Base-by-base conservation (phyloP, 176 grass and related monocot species). In the Cocos nucifera region DNA sequence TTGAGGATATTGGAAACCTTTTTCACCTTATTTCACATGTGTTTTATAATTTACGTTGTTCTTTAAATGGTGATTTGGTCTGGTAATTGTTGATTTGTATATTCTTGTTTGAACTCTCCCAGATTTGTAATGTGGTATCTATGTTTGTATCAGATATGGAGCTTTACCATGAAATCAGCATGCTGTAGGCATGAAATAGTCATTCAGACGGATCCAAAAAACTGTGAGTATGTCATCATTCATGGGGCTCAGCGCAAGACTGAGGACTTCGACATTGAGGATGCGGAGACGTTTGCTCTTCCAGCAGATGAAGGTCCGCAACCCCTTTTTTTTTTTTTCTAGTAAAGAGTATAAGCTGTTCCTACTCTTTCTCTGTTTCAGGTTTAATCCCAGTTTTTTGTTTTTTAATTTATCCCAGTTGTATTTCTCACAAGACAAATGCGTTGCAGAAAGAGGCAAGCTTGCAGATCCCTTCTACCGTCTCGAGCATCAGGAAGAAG, bases 141-240 rank as follows among this genome's bases (percentile, higher is more conserved):
- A 56, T 68, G 22, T 57, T 56, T 73, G 0, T 72, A 3, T 49
- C 53, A 97, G 92, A 92, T 98, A 92, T 98, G 87, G 93, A 92
- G 81, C 73, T 98, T 92, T 74, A 98, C 84, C 17, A 98, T 98
- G 93, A 98, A 98, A 59, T 85, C 93, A 26, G 84, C 93, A 28
- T 98, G 93, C 63, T 98, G 87, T 78, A 77, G 70, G 73, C 79
- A 98, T 80, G 93, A 98, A 71, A 98, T 92, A 54, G 75, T 91
- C 39, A 83, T 92, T 60, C 87, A 98, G 66, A 98, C 87, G 10
- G 93, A 98, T 66, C 93, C 93, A 18, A 92, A 98, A 57, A 98
- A 97, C 56, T 87, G 83, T 4, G 84, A 88, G 28, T 98, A 98
- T 67, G 84, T 88, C 30, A 98, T 98, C 62, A 66, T 92, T 50